phyloP scores from a whole-genome alignment of 2,329 filamentous ascomycete genomes.

The Monilinia laxa region DNA sequence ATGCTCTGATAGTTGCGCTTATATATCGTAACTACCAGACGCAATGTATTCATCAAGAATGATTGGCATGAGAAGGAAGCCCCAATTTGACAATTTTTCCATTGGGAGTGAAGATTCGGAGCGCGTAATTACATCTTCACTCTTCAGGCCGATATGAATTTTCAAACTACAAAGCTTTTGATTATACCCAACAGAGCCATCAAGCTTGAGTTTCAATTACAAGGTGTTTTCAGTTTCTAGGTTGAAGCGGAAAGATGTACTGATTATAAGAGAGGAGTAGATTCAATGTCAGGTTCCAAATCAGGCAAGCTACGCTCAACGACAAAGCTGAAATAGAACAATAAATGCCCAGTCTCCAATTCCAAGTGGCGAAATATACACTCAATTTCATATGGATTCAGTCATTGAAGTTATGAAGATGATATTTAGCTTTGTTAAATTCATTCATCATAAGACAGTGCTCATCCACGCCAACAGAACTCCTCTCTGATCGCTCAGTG shows the following conservation, averaged over 20 bases:
- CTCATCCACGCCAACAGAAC: neutral
- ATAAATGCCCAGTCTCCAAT: neutral
- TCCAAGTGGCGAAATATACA: too few species aligned
- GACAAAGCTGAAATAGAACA: neutral
- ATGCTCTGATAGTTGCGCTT: neutral
- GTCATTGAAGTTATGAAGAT: too few species aligned
- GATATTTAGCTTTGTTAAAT: too few species aligned
- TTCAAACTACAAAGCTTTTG: neutral
- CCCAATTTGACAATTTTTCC: neutral
- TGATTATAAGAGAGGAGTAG: too few species aligned
- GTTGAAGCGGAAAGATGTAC: neutral
- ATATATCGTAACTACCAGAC: neutral
- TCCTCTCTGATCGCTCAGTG: neutral
- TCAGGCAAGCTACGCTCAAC: neutral
- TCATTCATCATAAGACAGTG: too few species aligned
- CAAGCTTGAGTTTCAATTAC: neutral
- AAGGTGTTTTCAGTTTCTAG: neutral
- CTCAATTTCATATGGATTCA: neutral
- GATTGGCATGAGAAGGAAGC: neutral
- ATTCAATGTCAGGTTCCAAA: neutral
- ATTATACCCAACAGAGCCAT: neutral
- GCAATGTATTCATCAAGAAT: neutral
- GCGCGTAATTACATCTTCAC: neutral
- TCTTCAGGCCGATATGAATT: neutral
- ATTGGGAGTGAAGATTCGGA: neutral